Base-by-base conservation (phyloP, 257 asterid genomes). In the Eustoma russellianum region DNA sequence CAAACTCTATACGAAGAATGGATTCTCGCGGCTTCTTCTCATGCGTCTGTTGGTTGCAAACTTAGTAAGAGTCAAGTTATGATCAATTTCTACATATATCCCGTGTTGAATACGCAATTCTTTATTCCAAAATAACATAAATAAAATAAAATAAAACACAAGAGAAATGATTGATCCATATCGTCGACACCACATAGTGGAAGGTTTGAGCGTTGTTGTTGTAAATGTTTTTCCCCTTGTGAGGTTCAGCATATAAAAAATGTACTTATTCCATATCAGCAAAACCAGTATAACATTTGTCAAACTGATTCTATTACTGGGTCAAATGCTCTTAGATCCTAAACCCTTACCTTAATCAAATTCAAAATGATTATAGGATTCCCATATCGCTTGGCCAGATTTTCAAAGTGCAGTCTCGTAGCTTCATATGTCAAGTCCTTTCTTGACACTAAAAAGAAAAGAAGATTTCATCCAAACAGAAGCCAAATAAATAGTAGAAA, bases 1-100 rank as follows among this genome's bases (percentile, higher is more conserved):
- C 90, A 40, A 87, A 91, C 73, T 91, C 98, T 0, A 81, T 56
- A 52, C 98, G 95, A 58, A 91, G 94, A 72, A 91, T 79, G 67
- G 96, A 82, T 66, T 91, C 98, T 63, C 98, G 86, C 57, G 98
- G 95, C 75, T 59, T 82, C 82, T 85, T 91, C 78, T 91, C 98
- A 67, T 65, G 75, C 40, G 95, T 87, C 98, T 91, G 92, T 63
- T 61, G 48, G 65, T 47, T 17, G 65, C 52, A 57, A 60, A 44
- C 18, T 59, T 57, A 40, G 56, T 16, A 62, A 9, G 28, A 3
- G 34, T 70, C 50, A 69, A 55, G 53, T 44, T 40, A n/a, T 49
- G 48, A 52, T 30, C 51, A 24, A 35, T 55, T 45, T 9, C 12
- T 45, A 34, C 17, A 46, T 35, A 12, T 38, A 46, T n/a, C 40